Evolutionary conservation across 2,329 filamentous ascomycete species (phyloP).

Genomic region (Cytospora piceicola): DNA sequence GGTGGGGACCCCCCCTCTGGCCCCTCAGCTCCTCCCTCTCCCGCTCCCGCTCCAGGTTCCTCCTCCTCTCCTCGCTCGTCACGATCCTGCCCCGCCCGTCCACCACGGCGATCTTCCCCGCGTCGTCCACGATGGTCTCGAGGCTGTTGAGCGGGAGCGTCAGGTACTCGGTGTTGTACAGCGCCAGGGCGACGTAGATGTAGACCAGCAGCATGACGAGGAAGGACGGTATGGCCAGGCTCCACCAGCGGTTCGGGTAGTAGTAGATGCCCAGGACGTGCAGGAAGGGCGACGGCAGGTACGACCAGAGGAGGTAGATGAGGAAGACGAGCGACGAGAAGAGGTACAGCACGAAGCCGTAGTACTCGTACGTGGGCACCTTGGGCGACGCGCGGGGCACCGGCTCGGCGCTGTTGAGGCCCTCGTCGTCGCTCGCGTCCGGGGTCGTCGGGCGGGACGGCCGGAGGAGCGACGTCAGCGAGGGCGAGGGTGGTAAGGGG

Average conservation of each 20-base stretch:
- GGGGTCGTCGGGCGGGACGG: conserved; percentile 92
- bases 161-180: conserved; percentile 87
- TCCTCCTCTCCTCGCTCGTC: conserved; percentile 41
- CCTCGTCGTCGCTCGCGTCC: conserved; percentile 85
- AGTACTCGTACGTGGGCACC: conserved; percentile 99
- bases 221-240: conserved; percentile 86
- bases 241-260: conserved; percentile 98
- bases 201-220: conserved; percentile 87
- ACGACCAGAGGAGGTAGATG: conserved; percentile 78
- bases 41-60: conserved; percentile 43
- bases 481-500: conserved; percentile 88
- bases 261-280: conserved; percentile 94
- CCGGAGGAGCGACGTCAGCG: conserved; percentile 86
- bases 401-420: conserved; percentile 48
- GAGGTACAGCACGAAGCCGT: conserved; percentile 95
- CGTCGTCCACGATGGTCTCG: conserved; percentile 91
- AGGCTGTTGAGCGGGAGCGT: conserved; percentile 79
- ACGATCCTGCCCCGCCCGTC: conserved; percentile 66
- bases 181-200: conserved; percentile 89
- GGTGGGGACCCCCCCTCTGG: conserved; percentile 37
- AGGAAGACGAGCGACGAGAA: conserved; percentile 82
- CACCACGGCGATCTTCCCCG: conserved; percentile 81
- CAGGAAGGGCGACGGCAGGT: conserved; percentile 87
- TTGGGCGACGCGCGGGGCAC: conserved; percentile 86
- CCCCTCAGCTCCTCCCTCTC: conserved; percentile 39